Conservation (phyloP, 345 rosid species). For the Euphorbia tirucalli region DNA sequence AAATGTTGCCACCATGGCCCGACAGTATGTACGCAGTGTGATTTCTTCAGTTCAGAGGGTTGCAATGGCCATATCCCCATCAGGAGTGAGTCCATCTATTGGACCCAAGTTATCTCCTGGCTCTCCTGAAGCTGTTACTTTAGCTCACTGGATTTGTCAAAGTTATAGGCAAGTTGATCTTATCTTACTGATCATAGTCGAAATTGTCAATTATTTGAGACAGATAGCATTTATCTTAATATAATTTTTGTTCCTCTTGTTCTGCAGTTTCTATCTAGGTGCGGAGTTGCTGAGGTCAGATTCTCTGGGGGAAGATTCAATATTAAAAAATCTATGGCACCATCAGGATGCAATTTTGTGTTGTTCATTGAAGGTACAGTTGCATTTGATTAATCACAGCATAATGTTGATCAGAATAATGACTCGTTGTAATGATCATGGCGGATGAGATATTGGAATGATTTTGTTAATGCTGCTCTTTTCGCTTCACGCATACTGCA, state of each 20-base stretch:
- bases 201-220: neutral
- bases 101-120: constrained; percentile 76
- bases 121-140: constrained; percentile 92
- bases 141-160: constrained; percentile 87
- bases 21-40: constrained; percentile 85
- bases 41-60: constrained; percentile 94
- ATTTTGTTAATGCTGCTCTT: neutral
- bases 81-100: constrained; percentile 61
- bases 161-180: constrained; percentile 57
- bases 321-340: constrained; percentile 81
- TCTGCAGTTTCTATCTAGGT: constrained; percentile 64
- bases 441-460: neutral
- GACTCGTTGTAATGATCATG: neutral
- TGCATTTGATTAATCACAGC: neutral
- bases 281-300: constrained; percentile 66
- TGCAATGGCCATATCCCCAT: constrained; percentile 91
- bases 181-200: constrained; percentile 1
- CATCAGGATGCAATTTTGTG: constrained; percentile 92
- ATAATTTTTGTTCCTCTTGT: constrained; percentile 4
- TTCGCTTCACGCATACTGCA: constrained; percentile 31
- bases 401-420: too few relatives aligned
- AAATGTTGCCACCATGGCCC: constrained; percentile 91
- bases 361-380: constrained; percentile 76
- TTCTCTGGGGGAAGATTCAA: constrained; percentile 49
- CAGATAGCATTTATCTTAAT: constrained; percentile 9